These are phyloP conservation scores for Eucalyptus guilfoylei DNA, from an alignment of 345 rosid genomes.

Conservation along the genomic window DNA sequence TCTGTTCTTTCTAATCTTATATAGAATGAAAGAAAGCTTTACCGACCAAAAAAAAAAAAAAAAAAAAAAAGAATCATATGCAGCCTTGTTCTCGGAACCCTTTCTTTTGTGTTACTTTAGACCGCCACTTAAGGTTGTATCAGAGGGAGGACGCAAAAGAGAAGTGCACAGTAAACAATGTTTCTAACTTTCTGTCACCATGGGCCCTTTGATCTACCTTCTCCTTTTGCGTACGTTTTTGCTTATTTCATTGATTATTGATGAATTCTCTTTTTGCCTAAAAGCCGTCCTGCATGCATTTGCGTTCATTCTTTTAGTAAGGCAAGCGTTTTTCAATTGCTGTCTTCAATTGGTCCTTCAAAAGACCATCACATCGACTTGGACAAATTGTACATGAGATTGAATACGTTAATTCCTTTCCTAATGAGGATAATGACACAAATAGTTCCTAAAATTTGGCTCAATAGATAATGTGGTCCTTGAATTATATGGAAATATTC, in stretches of 20 bases:
- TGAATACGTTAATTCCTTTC: not conserved
- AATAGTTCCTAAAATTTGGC: too few species aligned
- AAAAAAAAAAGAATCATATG: too few species aligned
- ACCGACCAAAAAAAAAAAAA: too few species aligned
- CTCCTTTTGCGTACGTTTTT: too few species aligned
- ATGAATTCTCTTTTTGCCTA: not conserved
- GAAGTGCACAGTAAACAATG: not conserved
- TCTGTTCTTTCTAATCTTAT: not conserved
- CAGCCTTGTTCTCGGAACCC: not conserved
- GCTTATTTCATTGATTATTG: not conserved
- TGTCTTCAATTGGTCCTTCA: not conserved
- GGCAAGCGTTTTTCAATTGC: not conserved
- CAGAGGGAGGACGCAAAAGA: not conserved
- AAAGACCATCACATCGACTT: not conserved
- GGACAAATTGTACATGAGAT: not conserved
- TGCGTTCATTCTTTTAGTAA: not conserved
- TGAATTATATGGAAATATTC: too few species aligned
- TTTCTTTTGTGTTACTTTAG: not conserved
- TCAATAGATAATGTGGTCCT: too few species aligned
- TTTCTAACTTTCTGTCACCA: too few species aligned
- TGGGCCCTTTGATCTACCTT: too few species aligned
- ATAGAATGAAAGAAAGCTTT: not conserved
- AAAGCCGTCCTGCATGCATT: not conserved
- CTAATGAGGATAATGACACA: too few species aligned
- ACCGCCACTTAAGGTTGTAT: not conserved